These are phyloP conservation scores for Neurospora cerealis DNA, from an alignment of 495 filamentous ascomycete genomes.

Conservation along the genomic window DNA sequence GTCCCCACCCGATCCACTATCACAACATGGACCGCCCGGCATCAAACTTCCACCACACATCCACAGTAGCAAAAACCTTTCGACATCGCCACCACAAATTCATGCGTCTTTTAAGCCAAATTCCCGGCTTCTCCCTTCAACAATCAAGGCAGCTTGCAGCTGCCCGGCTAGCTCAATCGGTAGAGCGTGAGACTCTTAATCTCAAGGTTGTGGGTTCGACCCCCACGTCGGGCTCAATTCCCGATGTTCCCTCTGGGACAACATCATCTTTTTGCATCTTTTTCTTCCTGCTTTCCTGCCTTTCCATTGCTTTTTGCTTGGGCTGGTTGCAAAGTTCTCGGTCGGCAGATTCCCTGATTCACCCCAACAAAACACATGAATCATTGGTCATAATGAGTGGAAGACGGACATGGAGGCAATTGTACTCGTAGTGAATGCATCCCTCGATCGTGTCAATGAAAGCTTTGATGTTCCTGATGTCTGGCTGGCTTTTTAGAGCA, in stretches of 20 bases:
- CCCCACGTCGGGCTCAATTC: neutral
- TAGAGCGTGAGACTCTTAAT: slow-evolving; percentile 71
- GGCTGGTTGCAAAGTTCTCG: too few species aligned
- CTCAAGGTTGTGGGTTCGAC: slow-evolving; percentile 37
- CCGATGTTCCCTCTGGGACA: neutral
- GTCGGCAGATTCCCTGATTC: too few species aligned
- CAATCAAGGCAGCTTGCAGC: neutral
- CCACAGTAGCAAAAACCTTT: neutral
- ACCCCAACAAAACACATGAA: too few species aligned
- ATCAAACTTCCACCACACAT: neutral
- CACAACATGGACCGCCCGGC: neutral
- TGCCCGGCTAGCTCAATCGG: slow-evolving; percentile 56
- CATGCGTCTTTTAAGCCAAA: neutral
- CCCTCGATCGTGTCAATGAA: too few species aligned
- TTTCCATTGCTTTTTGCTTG: neutral
- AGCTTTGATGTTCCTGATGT: too few species aligned
- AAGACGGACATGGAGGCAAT: too few species aligned
- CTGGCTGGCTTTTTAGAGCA: too few species aligned
- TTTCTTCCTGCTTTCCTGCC: neutral
- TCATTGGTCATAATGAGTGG: too few species aligned
- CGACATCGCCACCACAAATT: neutral
- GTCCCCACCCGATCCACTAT: neutral
- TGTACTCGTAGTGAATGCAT: too few species aligned
- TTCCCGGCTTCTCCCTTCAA: neutral
- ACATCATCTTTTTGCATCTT: neutral